A percentile compares a stretch with the other conserved stretches of the same genome.
Evolutionary conservation across 208 protist genomes (phyloP).

Genomic region (Trichomonas gallinae): DNA sequence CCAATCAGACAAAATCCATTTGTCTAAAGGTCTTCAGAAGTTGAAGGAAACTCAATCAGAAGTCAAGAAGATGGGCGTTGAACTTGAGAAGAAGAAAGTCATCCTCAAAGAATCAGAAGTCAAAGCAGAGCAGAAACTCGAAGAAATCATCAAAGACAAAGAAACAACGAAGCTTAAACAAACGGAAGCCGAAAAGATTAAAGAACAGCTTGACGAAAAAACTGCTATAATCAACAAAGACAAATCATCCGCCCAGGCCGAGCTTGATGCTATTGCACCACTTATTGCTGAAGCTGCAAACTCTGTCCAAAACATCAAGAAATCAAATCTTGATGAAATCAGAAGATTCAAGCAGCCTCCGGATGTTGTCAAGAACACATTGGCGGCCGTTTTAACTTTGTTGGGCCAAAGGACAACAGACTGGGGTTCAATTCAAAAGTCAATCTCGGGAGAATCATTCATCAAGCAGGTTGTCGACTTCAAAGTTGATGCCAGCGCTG

Average conservation of each 20-base stretch:
- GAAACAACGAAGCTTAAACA: conserved; percentile 53
- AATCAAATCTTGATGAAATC: conserved; percentile 86
- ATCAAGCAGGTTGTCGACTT: conserved; percentile 77
- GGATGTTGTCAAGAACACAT: conserved; percentile 67
- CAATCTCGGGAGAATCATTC: conserved; percentile 75
- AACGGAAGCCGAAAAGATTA: conserved; percentile 61
- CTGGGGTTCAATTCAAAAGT: conserved; percentile 73
- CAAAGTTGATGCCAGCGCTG: conserved; percentile 47
- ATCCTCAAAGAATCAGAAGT: conserved; percentile 59
- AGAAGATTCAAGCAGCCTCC: conserved; percentile 80
- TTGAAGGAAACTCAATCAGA: conserved; percentile 43
- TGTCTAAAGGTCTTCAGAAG: conserved; percentile 25
- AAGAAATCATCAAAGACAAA: conserved; percentile 59
- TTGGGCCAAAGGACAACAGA: conserved; percentile 50
- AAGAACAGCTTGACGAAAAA: conserved; percentile 49
- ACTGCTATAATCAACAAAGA: conserved; percentile 49
- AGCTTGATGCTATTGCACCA: conserved; percentile 77
- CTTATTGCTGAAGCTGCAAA: conserved; percentile 69
- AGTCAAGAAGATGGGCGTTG: conserved; percentile 45
- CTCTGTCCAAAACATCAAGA: conserved; percentile 69
- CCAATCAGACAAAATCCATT: conserved; percentile 57
- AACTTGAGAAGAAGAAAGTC: conserved; percentile 53
- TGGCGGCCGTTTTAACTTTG: conserved; percentile 48
- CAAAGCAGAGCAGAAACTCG: conserved; percentile 61
- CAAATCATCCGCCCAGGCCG: conserved; percentile 56